phyloP scores from a whole-genome alignment of 306 rosid species.

The Lathyrus oleraceus region DNA sequence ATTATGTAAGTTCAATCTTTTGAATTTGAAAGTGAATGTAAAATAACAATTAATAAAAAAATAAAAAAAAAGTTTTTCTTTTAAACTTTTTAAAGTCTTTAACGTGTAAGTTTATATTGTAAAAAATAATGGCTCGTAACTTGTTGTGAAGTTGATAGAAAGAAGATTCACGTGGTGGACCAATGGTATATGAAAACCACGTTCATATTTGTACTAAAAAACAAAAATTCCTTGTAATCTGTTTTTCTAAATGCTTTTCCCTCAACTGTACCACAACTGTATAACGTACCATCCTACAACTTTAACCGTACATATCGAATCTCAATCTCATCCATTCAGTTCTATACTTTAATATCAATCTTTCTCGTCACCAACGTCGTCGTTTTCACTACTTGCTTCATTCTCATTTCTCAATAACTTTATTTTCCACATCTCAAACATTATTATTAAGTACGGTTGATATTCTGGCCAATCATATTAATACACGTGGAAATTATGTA shows the following conservation, averaged over 20 bases:
- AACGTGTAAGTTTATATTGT: too few relatives aligned
- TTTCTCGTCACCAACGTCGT: neutral
- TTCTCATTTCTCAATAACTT: slow-evolving; percentile 29
- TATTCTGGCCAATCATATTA: neutral
- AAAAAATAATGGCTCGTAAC: neutral
- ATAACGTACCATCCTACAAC: neutral
- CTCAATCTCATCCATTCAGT: neutral
- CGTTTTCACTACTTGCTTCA: neutral
- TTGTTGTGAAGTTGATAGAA: slow-evolving; percentile 23
- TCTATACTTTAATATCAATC: neutral
- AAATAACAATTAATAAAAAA: too few relatives aligned
- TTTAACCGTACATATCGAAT: slow-evolving; percentile 10
- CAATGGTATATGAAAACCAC: slow-evolving; percentile 12
- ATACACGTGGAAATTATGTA: slow-evolving; percentile 8
- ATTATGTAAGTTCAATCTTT: too few relatives aligned
- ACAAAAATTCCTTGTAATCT: slow-evolving; percentile 13
- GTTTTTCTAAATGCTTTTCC: slow-evolving; percentile 11
- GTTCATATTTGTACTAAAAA: slow-evolving; percentile 5
- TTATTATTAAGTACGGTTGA: slow-evolving; percentile 30
- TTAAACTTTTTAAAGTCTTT: too few relatives aligned
- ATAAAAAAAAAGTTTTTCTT: too few relatives aligned
- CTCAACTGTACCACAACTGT: slow-evolving; percentile 1
- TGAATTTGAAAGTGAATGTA: too few relatives aligned
- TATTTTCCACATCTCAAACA: slow-evolving; percentile 25
- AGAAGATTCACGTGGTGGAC: slow-evolving; percentile 28